Base-by-base conservation (phyloP, 345 rosid species). In the Carallia pectinifolia region DNA sequence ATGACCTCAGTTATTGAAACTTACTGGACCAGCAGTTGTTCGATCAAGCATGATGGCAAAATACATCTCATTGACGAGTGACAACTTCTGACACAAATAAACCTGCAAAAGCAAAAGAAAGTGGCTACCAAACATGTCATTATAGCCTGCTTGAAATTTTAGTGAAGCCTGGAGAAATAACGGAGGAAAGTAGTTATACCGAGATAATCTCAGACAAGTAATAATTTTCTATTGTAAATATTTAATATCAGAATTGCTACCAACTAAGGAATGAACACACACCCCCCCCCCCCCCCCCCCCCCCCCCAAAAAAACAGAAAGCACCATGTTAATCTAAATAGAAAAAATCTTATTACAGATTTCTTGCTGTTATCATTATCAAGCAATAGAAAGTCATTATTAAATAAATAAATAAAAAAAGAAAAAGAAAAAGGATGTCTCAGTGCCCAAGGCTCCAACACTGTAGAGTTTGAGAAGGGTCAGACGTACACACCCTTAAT, bases 51-150 rank as follows among this genome's bases (percentile, higher is more conserved):
- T 90, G 65, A 96, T 92, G 78, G 98, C 96, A 65, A 96, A 92
- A 87, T 96, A 96, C 98, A 92, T 96, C 94, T 96, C 99, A 73
- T 96, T 92, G 77, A 87, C 86, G 29, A 96, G 96, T 19, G 97
- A 90, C 75, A 96, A 63, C 82, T 96, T 96, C 72, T 96, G 83
- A 74, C 98, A 92, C 76, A 96, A 74, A 82, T 92, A 96, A 76
- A 96, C 97, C 99, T 96, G 95, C 71, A 55, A 55, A 34, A 69
- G 59, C 44, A 70, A 74, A 58, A 62, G 38, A 47, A 54, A 65
- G 29, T 5, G 1, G 23, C 10, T 38, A 66, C 50, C 15, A 50
- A 66, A 58, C 19, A 70, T 7, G 13, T 55, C 15, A 19, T 23
- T 47, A 31, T 52, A 30, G n/a, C 50, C 30, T 61, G 56, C 16